A percentile compares a stretch with the other conserved stretches of the same genome.
Conservation (phyloP, 352 stramenopile genomes). For the Phytophthora kernoviae region DNA sequence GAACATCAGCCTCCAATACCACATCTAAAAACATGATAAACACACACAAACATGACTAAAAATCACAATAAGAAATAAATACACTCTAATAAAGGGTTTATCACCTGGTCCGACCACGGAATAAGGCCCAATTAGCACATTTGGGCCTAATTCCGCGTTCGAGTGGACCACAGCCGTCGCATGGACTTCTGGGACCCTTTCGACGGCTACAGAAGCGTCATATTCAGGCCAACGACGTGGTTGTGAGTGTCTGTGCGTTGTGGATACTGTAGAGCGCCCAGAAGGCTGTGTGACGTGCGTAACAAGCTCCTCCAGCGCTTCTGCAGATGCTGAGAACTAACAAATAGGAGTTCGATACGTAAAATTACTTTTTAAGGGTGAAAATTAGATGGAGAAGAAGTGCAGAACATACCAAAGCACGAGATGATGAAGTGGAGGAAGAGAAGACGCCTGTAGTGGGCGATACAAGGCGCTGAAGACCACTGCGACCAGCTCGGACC, state of each 20-base stretch:
- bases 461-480: slow-evolving; percentile 1
- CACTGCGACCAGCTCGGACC: background rate
- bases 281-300: slow-evolving; percentile 42
- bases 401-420: slow-evolving; percentile 16
- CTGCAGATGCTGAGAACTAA: slow-evolving; percentile 24
- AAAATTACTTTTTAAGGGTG: background rate
- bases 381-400: background rate
- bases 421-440: background rate
- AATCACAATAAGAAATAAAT: slow-evolving; percentile 3
- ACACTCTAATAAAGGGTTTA: slow-evolving; percentile 9
- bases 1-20: slow-evolving; percentile 64
- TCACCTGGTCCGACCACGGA: slow-evolving; percentile 69
- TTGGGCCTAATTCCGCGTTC: slow-evolving; percentile 52
- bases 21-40: too few relatives aligned
- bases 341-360: background rate
- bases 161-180: slow-evolving; percentile 76
- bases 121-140: slow-evolving; percentile 76
- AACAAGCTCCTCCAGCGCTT: slow-evolving; percentile 59
- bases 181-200: slow-evolving; percentile 43
- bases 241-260: background rate
- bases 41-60: slow-evolving; percentile 7
- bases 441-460: background rate
- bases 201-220: slow-evolving; percentile 8
- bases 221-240: slow-evolving; percentile 6
- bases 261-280: background rate